phyloP scores from a whole-genome alignment of 108 stramenopile genomes.

The Mediolabrus comicus region DNA sequence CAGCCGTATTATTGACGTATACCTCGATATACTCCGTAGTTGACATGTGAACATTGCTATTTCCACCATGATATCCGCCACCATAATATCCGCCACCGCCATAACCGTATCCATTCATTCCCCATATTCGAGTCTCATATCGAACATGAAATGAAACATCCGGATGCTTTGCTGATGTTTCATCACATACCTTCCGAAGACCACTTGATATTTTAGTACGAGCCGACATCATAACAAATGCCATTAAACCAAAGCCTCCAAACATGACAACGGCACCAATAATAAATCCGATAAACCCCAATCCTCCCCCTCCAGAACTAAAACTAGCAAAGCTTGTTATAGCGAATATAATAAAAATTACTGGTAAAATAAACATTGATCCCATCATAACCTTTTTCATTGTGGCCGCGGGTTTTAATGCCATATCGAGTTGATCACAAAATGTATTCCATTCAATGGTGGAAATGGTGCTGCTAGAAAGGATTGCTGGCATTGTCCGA shows the following conservation, averaged over 20 bases:
- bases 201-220: neutral
- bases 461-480: neutral
- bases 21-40: neutral
- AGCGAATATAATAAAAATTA: neutral
- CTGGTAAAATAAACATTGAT: neutral
- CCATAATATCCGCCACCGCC: no score
- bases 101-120: neutral
- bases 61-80: neutral
- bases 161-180: neutral
- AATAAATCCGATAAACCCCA: no score
- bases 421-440: neutral
- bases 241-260: neutral
- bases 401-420: neutral
- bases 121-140: neutral
- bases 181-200: neutral
- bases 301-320: no score
- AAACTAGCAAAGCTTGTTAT: neutral
- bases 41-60: neutral
- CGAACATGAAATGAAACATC: slow-evolving; percentile 2
- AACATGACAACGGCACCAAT: neutral
- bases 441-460: neutral
- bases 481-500: neutral
- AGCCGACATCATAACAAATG: neutral
- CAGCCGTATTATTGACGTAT: neutral
- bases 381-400: neutral